phyloP scores from a whole-genome alignment of 306 rosid genomes.

The Senna siamea region DNA sequence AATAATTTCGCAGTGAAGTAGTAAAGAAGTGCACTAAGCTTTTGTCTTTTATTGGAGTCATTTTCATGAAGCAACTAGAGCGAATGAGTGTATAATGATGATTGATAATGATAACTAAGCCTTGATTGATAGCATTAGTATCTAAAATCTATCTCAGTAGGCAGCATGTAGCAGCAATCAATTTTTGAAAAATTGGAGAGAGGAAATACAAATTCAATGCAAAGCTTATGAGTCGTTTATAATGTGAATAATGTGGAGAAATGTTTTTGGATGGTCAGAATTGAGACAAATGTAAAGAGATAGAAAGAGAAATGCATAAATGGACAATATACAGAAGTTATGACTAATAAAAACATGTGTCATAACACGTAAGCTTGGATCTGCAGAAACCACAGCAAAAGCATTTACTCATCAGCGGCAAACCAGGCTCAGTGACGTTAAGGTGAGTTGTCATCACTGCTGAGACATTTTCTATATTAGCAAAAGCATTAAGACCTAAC shows the following conservation, averaged over 20 bases:
- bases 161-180: not conserved
- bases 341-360: not conserved
- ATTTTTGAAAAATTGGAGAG: not conserved
- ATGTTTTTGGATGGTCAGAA: not conserved
- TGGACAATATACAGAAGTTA: not conserved
- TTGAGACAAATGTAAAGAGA: not conserved
- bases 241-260: not conserved
- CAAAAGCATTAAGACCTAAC: no score
- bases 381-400: constrained; percentile 9
- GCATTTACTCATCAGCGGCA: not conserved
- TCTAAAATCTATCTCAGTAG: not conserved
- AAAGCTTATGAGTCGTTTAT: not conserved
- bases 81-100: not conserved
- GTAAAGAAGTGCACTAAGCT: no score
- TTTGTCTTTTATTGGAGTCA: not conserved
- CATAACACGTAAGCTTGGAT: not conserved
- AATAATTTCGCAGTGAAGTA: no score
- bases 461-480: not conserved
- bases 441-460: not conserved
- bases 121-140: not conserved
- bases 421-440: not conserved
- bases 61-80: not conserved
- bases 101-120: not conserved
- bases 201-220: no score
- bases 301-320: not conserved